Conservation (phyloP, 768 basidiomycete species). For the Strobilomyces confusus region DNA sequence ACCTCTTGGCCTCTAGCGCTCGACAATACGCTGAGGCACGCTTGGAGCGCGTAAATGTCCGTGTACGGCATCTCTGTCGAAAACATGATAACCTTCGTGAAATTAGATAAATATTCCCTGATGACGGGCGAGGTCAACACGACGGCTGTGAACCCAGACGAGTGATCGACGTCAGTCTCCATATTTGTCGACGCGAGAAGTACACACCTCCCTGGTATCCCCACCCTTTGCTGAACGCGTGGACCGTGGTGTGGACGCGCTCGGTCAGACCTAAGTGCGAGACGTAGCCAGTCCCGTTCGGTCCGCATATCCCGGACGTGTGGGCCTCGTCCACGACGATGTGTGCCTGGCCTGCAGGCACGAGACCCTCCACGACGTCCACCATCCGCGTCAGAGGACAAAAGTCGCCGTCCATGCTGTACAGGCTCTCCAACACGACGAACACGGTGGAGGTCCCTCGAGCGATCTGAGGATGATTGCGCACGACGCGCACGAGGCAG, state of each 20-base stretch:
- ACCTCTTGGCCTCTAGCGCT: constrained; percentile 18
- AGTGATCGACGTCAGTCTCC: neutral
- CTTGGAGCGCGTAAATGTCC: constrained; percentile 33
- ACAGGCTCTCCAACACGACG: constrained; percentile 50
- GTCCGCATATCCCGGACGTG: constrained; percentile 50
- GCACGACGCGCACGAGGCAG: constrained; percentile 24
- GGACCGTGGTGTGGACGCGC: constrained; percentile 42
- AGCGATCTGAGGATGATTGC: constrained; percentile 20
- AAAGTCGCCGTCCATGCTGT: constrained; percentile 62
- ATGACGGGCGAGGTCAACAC: constrained; percentile 17
- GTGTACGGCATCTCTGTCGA: constrained; percentile 22
- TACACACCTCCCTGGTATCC: constrained; percentile 19
- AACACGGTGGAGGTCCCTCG: constrained; percentile 37
- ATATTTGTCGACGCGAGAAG: too few species aligned
- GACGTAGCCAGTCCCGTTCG: constrained; percentile 41
- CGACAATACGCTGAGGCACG: constrained; percentile 33
- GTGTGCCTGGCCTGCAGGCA: constrained; percentile 38
- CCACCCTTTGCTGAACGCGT: constrained; percentile 48
- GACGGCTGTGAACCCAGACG: constrained; percentile 8
- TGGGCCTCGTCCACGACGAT: constrained; percentile 59
- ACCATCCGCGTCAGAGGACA: constrained; percentile 43
- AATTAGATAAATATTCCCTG: constrained; percentile 20
- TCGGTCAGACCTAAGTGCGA: constrained; percentile 39
- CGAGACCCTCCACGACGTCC: constrained; percentile 31
- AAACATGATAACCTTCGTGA: constrained; percentile 18